phyloP scores from a whole-genome alignment of 2,329 filamentous ascomycete genomes.

The Penicillium fuscoglaucum region DNA sequence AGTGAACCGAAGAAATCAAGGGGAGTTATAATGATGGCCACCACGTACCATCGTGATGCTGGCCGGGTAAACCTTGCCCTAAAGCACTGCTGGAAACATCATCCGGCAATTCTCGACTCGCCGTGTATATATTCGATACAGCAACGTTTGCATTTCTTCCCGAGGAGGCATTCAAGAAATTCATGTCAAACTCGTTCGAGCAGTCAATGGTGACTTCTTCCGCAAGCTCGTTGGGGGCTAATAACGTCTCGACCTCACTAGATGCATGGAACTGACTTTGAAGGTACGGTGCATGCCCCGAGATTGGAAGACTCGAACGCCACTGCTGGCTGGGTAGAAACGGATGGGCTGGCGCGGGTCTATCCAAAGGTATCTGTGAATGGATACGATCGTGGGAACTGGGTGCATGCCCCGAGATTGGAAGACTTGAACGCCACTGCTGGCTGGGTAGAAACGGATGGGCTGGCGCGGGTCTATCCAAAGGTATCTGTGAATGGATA shows the following conservation, averaged over 20 bases:
- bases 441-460: too few species aligned
- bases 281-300: not conserved
- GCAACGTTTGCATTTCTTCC: conserved; percentile 2
- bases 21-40: conserved; percentile 2
- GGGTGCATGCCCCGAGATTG: too few species aligned
- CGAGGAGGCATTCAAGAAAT: conserved; percentile 3
- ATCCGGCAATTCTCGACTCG: conserved; percentile 6
- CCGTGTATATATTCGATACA: conserved; percentile 3
- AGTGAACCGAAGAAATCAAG: conserved; percentile 4
- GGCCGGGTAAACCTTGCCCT: not conserved
- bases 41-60: conserved; percentile 3
- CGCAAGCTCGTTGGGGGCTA: conserved; percentile 2
- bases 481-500: not conserved
- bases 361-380: too few species aligned
- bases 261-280: not conserved
- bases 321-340: not conserved
- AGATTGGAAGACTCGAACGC: conserved; percentile 2
- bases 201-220: conserved; percentile 4
- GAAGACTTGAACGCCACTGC: too few species aligned
- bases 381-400: too few species aligned
- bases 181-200: conserved; percentile 1
- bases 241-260: not conserved
- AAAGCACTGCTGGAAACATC: conserved; percentile 2
- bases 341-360: too few species aligned
- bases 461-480: too few species aligned